Evolutionary conservation across 306 rosid genomes (phyloP).

Genomic region (Delonix regia): DNA sequence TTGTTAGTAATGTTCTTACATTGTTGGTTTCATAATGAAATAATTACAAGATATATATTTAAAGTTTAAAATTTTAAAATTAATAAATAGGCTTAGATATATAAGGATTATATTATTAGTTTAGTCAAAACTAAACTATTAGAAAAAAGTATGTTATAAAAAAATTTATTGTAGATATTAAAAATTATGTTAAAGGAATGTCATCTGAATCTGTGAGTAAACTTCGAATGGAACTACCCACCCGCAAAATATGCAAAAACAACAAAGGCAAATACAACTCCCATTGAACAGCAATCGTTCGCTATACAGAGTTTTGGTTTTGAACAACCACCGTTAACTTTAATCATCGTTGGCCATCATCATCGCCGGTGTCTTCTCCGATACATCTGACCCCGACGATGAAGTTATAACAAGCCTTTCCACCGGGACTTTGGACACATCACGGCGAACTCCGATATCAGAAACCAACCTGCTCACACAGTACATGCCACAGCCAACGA

Average conservation of each 20-base stretch:
- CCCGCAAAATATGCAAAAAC: neutral
- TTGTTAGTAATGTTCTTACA: no score
- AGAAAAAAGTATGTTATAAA: no score
- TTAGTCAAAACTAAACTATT: neutral
- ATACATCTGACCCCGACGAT: neutral
- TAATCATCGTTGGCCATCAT: constrained; percentile 18
- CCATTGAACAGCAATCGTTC: neutral
- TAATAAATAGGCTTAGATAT: no score
- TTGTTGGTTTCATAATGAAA: no score
- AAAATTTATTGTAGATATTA: neutral
- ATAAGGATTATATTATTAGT: neutral
- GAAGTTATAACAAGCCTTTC: constrained; percentile 43
- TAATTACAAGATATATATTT: no score
- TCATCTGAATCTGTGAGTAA: no score
- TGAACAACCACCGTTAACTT: neutral
- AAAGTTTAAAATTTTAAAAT: no score
- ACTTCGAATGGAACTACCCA: neutral
- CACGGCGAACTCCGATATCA: constrained; percentile 62
- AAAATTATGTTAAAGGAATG: neutral
- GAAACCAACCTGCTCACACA: constrained; percentile 49
- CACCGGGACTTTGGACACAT: constrained; percentile 57
- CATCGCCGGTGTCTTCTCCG: constrained; percentile 22
- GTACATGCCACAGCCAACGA: constrained; percentile 52
- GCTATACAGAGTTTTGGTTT: neutral
- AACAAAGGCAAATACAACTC: neutral